A percentile compares a stretch with the other conserved stretches of the same genome.
Evolutionary conservation across 2,329 filamentous ascomycete genomes (phyloP).

Genomic region (Septoria linicola): DNA sequence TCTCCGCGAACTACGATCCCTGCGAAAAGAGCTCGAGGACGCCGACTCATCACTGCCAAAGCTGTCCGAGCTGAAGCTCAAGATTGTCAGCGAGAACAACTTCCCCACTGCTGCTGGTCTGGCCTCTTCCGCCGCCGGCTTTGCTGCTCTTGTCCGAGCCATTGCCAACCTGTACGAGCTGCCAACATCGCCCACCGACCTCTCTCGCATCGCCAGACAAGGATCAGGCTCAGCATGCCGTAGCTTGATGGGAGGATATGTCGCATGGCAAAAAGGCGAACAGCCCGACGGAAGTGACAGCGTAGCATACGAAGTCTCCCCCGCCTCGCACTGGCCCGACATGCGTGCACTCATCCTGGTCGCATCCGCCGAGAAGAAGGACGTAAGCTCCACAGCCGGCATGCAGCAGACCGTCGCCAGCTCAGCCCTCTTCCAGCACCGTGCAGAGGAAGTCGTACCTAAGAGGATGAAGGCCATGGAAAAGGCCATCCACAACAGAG

Average conservation of each 20-base stretch:
- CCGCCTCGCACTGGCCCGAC: constrained; percentile 86
- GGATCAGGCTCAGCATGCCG: constrained; percentile 94
- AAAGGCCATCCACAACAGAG: constrained; percentile 69
- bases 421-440: constrained; percentile 78
- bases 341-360: constrained; percentile 94
- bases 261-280: constrained; percentile 84
- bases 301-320: constrained; percentile 81
- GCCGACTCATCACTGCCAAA: constrained; percentile 73
- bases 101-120: constrained; percentile 96
- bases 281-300: constrained; percentile 80
- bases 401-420: constrained; percentile 98
- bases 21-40: constrained; percentile 73
- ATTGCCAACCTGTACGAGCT: constrained; percentile 91
- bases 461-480: constrained; percentile 82
- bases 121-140: constrained; percentile 63
- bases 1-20: constrained; percentile 77
- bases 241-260: constrained; percentile 90
- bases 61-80: constrained; percentile 73
- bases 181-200: constrained; percentile 69
- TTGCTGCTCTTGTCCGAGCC: constrained; percentile 70
- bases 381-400: constrained; percentile 84
- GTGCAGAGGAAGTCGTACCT: constrained; percentile 75
- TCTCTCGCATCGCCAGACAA: constrained; percentile 86
- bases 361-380: constrained; percentile 91
- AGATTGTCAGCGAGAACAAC: constrained; percentile 95